Evolutionary conservation across 1,284 basidiomycete species (phyloP), one percentile per base, ranked within the genome.

Genomic region (Apiotrichum mycotoxinovorans): DNA sequence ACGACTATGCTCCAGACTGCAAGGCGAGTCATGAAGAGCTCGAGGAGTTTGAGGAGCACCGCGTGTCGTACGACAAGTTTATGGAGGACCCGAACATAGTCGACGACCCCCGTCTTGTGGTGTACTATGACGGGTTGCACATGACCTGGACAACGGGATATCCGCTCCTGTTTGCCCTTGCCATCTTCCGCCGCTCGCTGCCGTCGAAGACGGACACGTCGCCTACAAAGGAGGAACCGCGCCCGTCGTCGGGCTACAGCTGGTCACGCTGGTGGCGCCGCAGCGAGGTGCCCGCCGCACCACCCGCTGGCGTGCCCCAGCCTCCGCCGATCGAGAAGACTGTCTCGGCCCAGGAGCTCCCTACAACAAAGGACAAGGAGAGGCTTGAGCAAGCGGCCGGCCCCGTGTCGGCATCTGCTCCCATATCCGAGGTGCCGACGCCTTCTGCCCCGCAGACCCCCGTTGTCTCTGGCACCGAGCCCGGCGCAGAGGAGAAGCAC

Each of bases 101-200:
- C 8, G 78, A 81, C 55, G 78, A 81, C 59, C 73, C 77, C 15
- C 66, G 75, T 34, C 69, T 83, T 15, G 79, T 81, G 26, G 68
- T 83, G 23, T 71, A 77, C 38, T 82, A 81, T 66, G 69, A 74
- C 41, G 67, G 68, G n/a, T 61, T 67, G 61, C 80, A 79, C 68
- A 69, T 81, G 47, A 80, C 80, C 7, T 82, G 81, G 80, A 73
- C 79, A 46, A 80, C 78, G 38, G 80, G 78, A 1, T 74, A 76
- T 33, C 77, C 79, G 3, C 73, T 82, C 33, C 68, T 83, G 20
- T 78, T 79, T 15, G 79, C 80, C 0, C 69, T 83, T 5, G 73
- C 76, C 2, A 70, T 79, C 50, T 81, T 79, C 65, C 73, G 80
- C 43, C 75, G 75, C 42, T 76, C 79, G 0, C 66, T 80, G 1